Evolutionary conservation across 345 rosid species (phyloP).

Genomic region (Eucalyptus curtisii): DNA sequence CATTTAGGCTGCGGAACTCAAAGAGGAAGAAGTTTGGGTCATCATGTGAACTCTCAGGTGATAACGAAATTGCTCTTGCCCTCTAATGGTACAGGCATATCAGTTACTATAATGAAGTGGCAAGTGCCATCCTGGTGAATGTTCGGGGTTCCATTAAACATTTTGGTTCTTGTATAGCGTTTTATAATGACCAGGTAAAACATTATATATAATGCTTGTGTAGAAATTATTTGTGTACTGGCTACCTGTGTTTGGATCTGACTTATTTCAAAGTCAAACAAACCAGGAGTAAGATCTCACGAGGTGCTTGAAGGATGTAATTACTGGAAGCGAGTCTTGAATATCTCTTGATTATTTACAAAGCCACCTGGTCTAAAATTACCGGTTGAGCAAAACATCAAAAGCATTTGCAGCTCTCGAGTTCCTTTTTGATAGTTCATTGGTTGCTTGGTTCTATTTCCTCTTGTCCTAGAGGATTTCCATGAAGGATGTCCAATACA

Average conservation of each 20-base stretch:
- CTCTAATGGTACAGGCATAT: neutral
- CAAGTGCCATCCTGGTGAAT: neutral
- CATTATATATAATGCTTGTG: neutral
- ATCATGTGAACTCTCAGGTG: neutral
- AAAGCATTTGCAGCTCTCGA: neutral
- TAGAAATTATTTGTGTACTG: neutral
- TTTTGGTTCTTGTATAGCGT: neutral
- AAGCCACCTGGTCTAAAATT: neutral
- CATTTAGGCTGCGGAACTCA: neutral
- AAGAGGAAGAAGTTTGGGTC: neutral
- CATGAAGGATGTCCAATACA: neutral
- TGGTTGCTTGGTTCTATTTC: neutral
- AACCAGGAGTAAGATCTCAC: neutral
- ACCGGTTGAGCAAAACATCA: neutral
- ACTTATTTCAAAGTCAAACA: neutral
- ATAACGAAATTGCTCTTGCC: neutral
- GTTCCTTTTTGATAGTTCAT: neutral
- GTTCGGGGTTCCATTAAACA: neutral
- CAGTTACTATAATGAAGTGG: neutral
- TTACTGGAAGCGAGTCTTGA: neutral
- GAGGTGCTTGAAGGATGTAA: neutral
- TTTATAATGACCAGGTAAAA: neutral
- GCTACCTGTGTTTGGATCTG: neutral
- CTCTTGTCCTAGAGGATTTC: neutral
- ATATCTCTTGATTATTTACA: neutral